phyloP scores from a whole-genome alignment of 2,329 filamentous ascomycete genomes.

The Clonostachys rhizophaga region DNA sequence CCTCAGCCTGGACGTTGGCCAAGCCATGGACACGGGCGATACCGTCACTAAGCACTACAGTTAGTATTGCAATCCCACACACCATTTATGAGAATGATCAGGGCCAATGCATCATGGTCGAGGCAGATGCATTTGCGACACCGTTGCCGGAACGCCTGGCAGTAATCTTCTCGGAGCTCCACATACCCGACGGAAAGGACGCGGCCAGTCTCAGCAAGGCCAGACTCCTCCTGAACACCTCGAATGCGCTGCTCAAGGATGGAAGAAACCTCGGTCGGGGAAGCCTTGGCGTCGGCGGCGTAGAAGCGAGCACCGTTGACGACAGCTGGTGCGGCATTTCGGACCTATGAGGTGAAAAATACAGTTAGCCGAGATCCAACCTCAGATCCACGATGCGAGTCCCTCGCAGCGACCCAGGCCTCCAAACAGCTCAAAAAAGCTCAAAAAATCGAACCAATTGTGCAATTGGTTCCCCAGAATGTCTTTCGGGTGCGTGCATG shows the following conservation, averaged over 20 bases:
- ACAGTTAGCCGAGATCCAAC: constrained; percentile 49
- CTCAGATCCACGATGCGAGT: constrained; percentile 12
- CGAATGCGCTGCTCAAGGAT: constrained; percentile 99
- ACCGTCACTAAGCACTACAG: constrained; percentile 74
- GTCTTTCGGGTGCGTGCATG: constrained; percentile 22
- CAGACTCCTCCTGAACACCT: constrained; percentile 94
- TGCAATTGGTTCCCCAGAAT: constrained; percentile 27
- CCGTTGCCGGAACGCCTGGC: background rate
- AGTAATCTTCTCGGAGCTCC: constrained; percentile 12
- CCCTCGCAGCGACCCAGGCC: constrained; percentile 9
- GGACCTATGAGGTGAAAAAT: constrained; percentile 62
- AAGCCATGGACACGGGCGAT: constrained; percentile 99
- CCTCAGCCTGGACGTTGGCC: constrained; percentile 99
- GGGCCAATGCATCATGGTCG: constrained; percentile 2
- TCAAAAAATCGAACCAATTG: constrained; percentile 10
- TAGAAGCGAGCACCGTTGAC: constrained; percentile 77
- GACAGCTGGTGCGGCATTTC: constrained; percentile 77
- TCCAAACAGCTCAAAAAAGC: constrained; percentile 27
- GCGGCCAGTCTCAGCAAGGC: constrained; percentile 96
- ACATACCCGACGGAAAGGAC: constrained; percentile 98
- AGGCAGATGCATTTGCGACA: constrained; percentile 7
- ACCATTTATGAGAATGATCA: background rate
- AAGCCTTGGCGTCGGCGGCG: constrained; percentile 88
- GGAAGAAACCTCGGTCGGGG: constrained; percentile 96
- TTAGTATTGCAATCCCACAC: background rate